A percentile compares a stretch with the other conserved stretches of the same genome.
Evolutionary conservation across 805 yeast genomes (phyloP).

Genomic region (Yamadazyma tumulicola): DNA sequence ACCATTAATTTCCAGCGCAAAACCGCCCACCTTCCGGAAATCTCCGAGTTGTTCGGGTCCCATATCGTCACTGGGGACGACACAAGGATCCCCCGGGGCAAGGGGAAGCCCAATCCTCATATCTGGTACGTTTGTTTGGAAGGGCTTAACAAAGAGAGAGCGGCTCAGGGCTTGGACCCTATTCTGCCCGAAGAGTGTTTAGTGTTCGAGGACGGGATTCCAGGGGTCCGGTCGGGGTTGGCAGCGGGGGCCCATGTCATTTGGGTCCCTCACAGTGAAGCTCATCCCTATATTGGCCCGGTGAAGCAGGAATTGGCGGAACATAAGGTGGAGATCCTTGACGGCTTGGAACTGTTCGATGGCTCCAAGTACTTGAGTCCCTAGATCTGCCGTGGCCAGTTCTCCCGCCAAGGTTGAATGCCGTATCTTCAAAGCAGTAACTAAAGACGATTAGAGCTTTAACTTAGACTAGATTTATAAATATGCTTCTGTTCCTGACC

Average conservation of each 20-base stretch:
- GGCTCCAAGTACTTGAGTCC: constrained; percentile 2
- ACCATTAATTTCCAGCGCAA: constrained; percentile 60
- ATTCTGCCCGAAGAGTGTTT: constrained; percentile 76
- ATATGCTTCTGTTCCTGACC: too few relatives aligned
- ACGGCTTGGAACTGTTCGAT: constrained; percentile 47
- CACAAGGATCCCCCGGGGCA: constrained; percentile 71
- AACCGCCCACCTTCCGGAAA: constrained; percentile 64
- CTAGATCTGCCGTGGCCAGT: too few relatives aligned
- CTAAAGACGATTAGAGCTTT: too few relatives aligned
- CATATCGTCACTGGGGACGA: constrained; percentile 89
- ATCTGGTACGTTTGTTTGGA: constrained; percentile 83
- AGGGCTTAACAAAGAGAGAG: constrained; percentile 57
- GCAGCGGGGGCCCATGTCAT: constrained; percentile 83
- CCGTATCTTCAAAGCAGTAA: too few relatives aligned
- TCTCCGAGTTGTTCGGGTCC: constrained; percentile 57
- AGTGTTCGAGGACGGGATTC: constrained; percentile 92
- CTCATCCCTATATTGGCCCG: constrained; percentile 28
- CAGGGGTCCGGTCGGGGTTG: constrained; percentile 83
- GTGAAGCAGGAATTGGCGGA: constrained; percentile 43
- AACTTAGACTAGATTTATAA: neutral
- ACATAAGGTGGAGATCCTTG: constrained; percentile 48
- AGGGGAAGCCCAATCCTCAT: constrained; percentile 93
- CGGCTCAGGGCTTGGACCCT: constrained; percentile 33
- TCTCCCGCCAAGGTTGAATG: too few relatives aligned
- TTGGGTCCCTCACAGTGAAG: constrained; percentile 90